Evolutionary conservation across 2,329 filamentous ascomycete genomes (phyloP).

Genomic region (Ascochyta clinopodiicola): DNA sequence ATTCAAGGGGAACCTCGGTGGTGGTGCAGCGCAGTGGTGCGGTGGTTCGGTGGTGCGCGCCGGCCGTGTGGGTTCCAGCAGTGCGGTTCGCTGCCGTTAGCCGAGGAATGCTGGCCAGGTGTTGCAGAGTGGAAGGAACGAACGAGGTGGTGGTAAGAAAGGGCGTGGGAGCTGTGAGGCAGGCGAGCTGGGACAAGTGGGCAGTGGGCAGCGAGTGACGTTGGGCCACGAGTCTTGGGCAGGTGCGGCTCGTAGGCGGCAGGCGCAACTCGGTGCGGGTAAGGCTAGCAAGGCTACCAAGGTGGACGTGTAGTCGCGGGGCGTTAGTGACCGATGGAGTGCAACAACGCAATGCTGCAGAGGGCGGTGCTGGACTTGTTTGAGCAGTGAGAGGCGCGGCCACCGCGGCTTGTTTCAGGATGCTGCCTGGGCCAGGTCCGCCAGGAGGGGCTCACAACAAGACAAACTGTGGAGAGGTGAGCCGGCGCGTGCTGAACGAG

Average conservation of each 20-base stretch:
- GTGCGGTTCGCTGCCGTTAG: slow-evolving; percentile 39
- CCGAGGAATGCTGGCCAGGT: slow-evolving; percentile 38
- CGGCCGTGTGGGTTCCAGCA: slow-evolving; percentile 35
- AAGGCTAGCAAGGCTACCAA: neutral
- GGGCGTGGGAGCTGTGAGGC: neutral
- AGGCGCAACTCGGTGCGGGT: slow-evolving; percentile 23
- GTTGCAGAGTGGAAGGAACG: slow-evolving; percentile 11
- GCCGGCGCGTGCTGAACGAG: slow-evolving; percentile 38
- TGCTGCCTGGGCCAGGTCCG: slow-evolving; percentile 12
- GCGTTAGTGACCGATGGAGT: neutral
- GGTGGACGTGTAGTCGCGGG: neutral
- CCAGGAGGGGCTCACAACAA: slow-evolving; percentile 30
- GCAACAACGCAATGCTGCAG: neutral
- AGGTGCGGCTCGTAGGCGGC: slow-evolving; percentile 32
- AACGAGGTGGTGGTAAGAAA: neutral
- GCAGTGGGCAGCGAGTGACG: slow-evolving; percentile 31
- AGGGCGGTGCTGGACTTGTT: neutral
- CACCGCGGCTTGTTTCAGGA: slow-evolving; percentile 31
- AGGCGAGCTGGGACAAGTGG: slow-evolving; percentile 19
- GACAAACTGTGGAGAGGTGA: slow-evolving; percentile 24
- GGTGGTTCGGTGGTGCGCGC: slow-evolving; percentile 8
- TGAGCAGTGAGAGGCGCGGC: slow-evolving; percentile 24
- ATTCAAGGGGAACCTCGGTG: slow-evolving; percentile 24
- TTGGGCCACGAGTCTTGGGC: slow-evolving; percentile 36
- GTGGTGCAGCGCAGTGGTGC: slow-evolving; percentile 11